These are phyloP conservation scores for Anisodus tanguticus DNA, from an alignment of 257 asterid species.

Conservation along the genomic window DNA sequence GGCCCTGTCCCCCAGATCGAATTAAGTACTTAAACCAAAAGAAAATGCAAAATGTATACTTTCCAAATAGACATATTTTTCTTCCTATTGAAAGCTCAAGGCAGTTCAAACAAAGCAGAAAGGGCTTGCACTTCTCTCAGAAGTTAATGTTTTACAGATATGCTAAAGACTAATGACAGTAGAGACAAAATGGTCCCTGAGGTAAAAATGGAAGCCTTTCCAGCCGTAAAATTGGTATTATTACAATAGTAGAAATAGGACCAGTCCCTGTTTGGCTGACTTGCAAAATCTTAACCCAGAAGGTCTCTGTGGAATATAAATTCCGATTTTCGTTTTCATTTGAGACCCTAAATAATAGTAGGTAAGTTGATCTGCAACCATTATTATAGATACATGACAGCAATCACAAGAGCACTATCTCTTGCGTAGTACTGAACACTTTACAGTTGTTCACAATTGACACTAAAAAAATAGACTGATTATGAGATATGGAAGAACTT, in stretches of 20 bases:
- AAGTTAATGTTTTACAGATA: neutral
- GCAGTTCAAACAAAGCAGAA: slow-evolving; percentile 10
- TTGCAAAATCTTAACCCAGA: neutral
- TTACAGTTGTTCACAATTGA: slow-evolving; percentile 9
- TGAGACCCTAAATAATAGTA: neutral
- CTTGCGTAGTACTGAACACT: neutral
- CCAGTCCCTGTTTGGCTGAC: neutral
- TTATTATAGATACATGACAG: neutral
- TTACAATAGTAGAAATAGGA: slow-evolving; percentile 11
- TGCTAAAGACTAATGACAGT: neutral
- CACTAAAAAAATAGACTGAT: neutral
- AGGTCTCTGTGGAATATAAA: neutral
- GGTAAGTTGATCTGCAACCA: neutral
- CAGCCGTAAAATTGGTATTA: neutral
- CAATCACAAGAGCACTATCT: neutral
- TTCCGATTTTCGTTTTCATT: neutral
- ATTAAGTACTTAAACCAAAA: neutral
- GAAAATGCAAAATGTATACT: neutral
- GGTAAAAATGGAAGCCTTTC: slow-evolving; percentile 13
- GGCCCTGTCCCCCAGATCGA: neutral
- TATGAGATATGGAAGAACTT: slow-evolving; percentile 4
- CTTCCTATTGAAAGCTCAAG: slow-evolving; percentile 23
- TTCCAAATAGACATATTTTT: neutral
- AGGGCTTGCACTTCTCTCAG: slow-evolving; percentile 6
- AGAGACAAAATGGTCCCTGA: neutral